These are phyloP conservation scores for Eimeria acervulina DNA, from an alignment of 169 alveolate species.

Conservation along the genomic window DNA sequence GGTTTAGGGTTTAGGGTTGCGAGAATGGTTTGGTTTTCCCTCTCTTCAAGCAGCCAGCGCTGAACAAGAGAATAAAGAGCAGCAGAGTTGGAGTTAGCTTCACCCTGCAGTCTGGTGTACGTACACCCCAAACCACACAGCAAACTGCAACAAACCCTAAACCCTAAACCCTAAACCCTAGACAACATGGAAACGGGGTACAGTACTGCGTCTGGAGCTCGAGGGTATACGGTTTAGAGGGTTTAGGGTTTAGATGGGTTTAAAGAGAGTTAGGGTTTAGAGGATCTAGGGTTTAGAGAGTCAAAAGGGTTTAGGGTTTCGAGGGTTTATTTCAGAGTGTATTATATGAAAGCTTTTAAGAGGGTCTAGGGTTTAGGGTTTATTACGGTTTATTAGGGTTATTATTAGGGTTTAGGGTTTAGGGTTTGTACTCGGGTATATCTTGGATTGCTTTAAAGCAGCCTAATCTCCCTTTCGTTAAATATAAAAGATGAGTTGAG, in stretches of 20 bases:
- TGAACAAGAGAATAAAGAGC: neutral
- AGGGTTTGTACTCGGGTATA: constrained; percentile 21
- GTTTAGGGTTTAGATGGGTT: too few relatives aligned
- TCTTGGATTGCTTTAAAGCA: neutral
- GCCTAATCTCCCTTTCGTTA: constrained; percentile 37
- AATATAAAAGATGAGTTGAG: constrained; percentile 80
- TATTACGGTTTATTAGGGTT: too few relatives aligned
- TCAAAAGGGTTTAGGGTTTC: too few relatives aligned
- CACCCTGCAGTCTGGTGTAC: neutral
- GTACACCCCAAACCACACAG: neutral
- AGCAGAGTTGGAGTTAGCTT: neutral
- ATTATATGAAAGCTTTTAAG: too few relatives aligned
- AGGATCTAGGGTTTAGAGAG: too few relatives aligned
- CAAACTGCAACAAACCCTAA: too few relatives aligned
- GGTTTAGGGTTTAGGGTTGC: neutral
- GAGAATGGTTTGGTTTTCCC: neutral
- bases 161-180: too few relatives aligned
- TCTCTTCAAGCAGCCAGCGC: neutral
- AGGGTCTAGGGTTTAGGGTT: too few relatives aligned
- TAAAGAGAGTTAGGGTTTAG: too few relatives aligned
- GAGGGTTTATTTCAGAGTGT: too few relatives aligned
- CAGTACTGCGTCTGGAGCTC: neutral
- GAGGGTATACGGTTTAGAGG: too few relatives aligned
- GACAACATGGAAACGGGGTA: too few relatives aligned
- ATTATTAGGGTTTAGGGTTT: neutral